Evolutionary conservation across 345 rosid genomes (phyloP).

Genomic region (Salix dunnii): DNA sequence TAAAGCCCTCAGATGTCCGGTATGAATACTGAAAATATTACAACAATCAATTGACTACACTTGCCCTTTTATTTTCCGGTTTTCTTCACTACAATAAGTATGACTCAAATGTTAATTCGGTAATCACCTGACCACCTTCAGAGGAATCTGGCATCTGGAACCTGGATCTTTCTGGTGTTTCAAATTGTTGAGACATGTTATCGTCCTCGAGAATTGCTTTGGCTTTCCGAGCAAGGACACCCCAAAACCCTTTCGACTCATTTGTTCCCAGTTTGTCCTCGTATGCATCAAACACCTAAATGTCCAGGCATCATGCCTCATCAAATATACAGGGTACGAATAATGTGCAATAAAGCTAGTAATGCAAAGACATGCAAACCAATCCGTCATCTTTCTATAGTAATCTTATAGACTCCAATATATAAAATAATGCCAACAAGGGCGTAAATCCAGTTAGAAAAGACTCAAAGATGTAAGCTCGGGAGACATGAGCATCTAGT

Average conservation of each 20-base stretch:
- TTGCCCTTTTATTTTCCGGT: background rate
- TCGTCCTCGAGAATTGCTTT: constrained; percentile 83
- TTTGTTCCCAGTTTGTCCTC: constrained; percentile 33
- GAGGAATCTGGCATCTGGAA: constrained; percentile 41
- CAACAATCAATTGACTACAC: background rate
- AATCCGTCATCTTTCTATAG: background rate
- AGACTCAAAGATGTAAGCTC: background rate
- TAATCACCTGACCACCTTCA: constrained; percentile 40
- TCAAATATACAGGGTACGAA: background rate
- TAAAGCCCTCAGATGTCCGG: constrained; percentile 36
- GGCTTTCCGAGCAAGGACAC: constrained; percentile 78
- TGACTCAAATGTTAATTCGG: background rate
- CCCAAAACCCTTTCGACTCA: constrained; percentile 75
- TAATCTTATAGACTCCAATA: background rate
- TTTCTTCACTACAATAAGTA: background rate
- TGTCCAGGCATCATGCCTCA: constrained; percentile 22
- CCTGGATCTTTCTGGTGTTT: constrained; percentile 29
- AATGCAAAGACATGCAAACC: background rate
- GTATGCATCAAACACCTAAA: constrained; percentile 66
- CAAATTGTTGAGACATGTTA: constrained; percentile 30
- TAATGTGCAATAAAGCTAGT: background rate
- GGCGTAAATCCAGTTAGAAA: background rate
- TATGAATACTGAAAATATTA: constrained; percentile 24
- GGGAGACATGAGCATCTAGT: background rate
- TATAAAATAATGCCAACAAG: background rate